A percentile compares a stretch with the other conserved stretches of the same genome.
phyloP scores from a whole-genome alignment of 2,329 filamentous ascomycete genomes.

The Gaeumannomyces tritici region DNA sequence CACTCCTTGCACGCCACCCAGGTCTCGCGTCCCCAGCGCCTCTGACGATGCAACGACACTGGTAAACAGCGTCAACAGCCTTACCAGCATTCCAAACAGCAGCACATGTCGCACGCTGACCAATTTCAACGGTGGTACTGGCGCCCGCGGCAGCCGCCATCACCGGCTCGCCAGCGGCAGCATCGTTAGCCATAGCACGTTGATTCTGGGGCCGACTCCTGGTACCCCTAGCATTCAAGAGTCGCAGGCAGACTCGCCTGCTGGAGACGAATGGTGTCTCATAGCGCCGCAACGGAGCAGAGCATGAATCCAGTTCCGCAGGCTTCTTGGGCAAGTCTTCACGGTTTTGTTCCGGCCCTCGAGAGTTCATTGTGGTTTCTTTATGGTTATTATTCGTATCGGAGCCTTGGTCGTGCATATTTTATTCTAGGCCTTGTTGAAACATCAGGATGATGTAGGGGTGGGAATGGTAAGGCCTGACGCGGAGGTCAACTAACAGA shows the following conservation, averaged over 20 bases:
- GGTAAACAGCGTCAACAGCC: slow-evolving; percentile 2
- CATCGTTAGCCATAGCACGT: background rate
- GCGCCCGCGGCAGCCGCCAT: background rate
- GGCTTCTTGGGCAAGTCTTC: background rate
- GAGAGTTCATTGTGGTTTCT: background rate
- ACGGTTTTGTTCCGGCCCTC: background rate
- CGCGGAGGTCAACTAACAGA: background rate
- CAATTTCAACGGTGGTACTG: background rate
- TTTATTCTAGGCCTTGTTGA: background rate
- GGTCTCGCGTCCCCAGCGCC: background rate
- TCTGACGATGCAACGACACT: background rate
- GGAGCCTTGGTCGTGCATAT: background rate
- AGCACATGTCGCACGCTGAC: background rate
- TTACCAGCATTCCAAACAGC: background rate
- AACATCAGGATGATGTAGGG: background rate
- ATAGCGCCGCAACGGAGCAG: background rate
- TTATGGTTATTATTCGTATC: background rate
- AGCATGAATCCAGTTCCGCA: background rate
- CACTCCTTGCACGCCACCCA: background rate
- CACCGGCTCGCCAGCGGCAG: background rate
- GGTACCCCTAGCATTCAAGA: background rate
- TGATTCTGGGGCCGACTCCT: background rate
- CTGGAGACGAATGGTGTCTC: background rate
- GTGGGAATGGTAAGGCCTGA: background rate
- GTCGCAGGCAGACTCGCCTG: background rate